Percentiles rank a stretch among this genome's conserved stretches.
These are phyloP conservation scores for Rhodotorula graminis DNA, from an alignment of 768 basidiomycete genomes.

Conservation along the genomic window DNA sequence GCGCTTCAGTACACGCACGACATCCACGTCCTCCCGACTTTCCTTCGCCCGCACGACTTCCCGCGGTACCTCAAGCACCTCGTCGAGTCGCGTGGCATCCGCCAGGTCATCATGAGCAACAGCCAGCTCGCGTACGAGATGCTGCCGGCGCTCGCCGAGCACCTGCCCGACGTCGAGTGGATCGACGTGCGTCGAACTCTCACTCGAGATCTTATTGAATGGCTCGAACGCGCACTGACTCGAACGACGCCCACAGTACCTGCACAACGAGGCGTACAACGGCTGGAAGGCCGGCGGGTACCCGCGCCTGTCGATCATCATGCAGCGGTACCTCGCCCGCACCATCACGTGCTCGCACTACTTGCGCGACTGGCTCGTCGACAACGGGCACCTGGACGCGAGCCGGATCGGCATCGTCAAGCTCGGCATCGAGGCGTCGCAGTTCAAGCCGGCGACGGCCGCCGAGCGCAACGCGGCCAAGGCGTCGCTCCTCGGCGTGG, in stretches of 20 bases:
- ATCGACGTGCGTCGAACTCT: slow-evolving; percentile 29
- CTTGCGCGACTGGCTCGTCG: slow-evolving; percentile 35
- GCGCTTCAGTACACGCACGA: slow-evolving; percentile 40
- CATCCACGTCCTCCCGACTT: slow-evolving; percentile 36
- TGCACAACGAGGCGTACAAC: slow-evolving; percentile 41
- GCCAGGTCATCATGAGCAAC: slow-evolving; percentile 35
- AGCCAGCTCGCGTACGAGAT: slow-evolving; percentile 36
- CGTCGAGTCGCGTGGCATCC: slow-evolving; percentile 17
- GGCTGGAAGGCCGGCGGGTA: slow-evolving; percentile 42
- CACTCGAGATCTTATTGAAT: too few relatives aligned
- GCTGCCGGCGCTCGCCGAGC: slow-evolving; percentile 35
- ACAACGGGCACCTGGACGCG: slow-evolving; percentile 25
- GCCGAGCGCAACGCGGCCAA: slow-evolving; percentile 12
- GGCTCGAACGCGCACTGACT: too few relatives aligned
- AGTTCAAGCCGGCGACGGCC: slow-evolving; percentile 3
- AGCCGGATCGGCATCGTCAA: slow-evolving; percentile 40
- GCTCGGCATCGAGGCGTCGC: slow-evolving; percentile 36
- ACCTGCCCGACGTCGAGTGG: slow-evolving; percentile 35
- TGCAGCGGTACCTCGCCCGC: slow-evolving; percentile 40
- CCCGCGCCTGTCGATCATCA: slow-evolving; percentile 38
- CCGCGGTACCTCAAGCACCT: slow-evolving; percentile 38
- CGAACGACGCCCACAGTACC: slow-evolving; percentile 10
- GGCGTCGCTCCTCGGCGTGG: slow-evolving; percentile 16
- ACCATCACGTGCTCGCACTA: slow-evolving; percentile 41
- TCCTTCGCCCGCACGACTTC: slow-evolving; percentile 37